Evolutionary conservation across 257 asterid genomes (phyloP).

Genomic region (Gentiana straminea): DNA sequence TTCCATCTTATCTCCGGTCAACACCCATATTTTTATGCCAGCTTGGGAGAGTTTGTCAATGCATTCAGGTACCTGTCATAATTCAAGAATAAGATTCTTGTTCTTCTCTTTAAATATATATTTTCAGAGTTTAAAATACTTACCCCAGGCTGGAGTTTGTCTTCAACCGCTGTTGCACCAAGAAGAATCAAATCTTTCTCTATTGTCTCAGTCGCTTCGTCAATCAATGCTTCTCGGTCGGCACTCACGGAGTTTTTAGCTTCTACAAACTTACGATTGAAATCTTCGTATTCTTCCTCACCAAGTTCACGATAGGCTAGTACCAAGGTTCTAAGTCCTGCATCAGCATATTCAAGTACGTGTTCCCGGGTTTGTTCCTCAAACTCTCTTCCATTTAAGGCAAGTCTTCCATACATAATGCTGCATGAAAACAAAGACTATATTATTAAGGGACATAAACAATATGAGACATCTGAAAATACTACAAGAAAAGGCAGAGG

Average conservation of each 20-base stretch:
- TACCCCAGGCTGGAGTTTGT: conserved; percentile 98
- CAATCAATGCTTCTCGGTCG: conserved; percentile 66
- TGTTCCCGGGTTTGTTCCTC: conserved; percentile 68
- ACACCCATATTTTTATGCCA: conserved; percentile 83
- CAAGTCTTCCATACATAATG: conserved; percentile 81
- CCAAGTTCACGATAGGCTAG: conserved; percentile 72
- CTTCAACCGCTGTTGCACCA: conserved; percentile 99
- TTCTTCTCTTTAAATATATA: background rate
- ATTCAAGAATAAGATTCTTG: background rate
- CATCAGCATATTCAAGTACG: conserved; percentile 75
- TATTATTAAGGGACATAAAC: too few relatives aligned
- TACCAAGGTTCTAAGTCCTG: conserved; percentile 86
- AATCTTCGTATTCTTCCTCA: conserved; percentile 48
- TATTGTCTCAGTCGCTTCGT: conserved; percentile 53
- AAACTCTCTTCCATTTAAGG: conserved; percentile 36
- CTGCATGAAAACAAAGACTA: conserved; percentile 18
- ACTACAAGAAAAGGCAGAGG: conserved; percentile 2
- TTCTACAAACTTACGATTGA: conserved; percentile 37
- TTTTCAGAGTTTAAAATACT: background rate
- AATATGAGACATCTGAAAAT: too few relatives aligned
- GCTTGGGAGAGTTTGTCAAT: conserved; percentile 95
- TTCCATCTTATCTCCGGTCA: conserved; percentile 97
- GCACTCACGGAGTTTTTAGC: conserved; percentile 73
- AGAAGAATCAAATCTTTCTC: conserved; percentile 84
- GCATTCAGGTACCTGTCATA: conserved; percentile 81